Conservation (phyloP, 1,284 basidiomycete species). For the Irpex sp. region DNA sequence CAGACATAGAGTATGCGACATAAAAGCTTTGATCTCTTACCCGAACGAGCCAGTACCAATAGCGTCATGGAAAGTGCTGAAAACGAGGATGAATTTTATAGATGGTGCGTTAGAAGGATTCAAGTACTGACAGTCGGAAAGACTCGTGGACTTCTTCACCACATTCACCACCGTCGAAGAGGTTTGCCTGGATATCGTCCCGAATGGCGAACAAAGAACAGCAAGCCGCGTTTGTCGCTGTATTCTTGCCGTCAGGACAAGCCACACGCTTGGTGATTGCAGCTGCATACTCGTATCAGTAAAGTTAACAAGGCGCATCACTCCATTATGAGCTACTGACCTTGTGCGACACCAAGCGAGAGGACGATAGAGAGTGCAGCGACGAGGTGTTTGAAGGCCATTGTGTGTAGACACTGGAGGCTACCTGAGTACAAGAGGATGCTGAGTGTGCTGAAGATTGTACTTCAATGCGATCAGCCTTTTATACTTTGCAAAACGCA, state of each 20-base stretch:
- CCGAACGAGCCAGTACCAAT: constrained; percentile 1
- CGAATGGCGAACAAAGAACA: constrained; percentile 37
- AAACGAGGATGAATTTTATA: not conserved
- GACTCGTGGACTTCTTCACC: constrained; percentile 11
- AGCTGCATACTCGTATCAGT: constrained; percentile 14
- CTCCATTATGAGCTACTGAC: not conserved
- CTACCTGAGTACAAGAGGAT: constrained; percentile 1
- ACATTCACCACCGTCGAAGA: constrained; percentile 21
- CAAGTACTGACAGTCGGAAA: constrained; percentile 2
- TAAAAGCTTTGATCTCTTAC: not conserved
- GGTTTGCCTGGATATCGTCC: constrained; percentile 36
- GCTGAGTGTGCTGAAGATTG: not conserved
- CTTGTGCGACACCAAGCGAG: constrained; percentile 2
- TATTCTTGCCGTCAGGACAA: constrained; percentile 33
- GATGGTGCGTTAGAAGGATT: not conserved
- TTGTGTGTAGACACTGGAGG: not conserved
- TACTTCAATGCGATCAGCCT: not conserved
- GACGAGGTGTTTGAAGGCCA: constrained; percentile 15
- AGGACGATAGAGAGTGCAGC: constrained; percentile 5
- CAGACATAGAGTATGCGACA: not conserved
- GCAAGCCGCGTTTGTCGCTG: constrained; percentile 34
- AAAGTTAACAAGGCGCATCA: not conserved
- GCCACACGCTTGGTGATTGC: constrained; percentile 28
- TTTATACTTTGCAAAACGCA: not conserved
- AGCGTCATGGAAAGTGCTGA: constrained; percentile 5